Evolutionary conservation across 192 early-diverging fungal genomes (phyloP).

Genomic region (Umbelopsis sp.): DNA sequence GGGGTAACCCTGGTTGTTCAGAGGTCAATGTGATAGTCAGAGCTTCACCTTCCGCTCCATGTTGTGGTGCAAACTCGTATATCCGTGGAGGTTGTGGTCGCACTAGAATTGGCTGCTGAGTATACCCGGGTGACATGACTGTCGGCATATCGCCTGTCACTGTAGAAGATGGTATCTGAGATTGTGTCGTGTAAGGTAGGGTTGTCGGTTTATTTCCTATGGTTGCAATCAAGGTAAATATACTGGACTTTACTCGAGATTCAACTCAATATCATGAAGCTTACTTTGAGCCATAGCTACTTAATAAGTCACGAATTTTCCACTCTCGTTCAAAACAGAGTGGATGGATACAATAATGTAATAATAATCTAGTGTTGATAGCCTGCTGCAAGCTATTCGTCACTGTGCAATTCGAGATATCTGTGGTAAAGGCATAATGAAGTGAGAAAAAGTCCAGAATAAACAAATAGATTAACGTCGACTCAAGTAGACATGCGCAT

Average conservation of each 20-base stretch:
- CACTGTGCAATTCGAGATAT: neutral
- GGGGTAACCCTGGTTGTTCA: constrained; percentile 15
- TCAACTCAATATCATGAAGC: neutral
- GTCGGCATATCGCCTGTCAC: neutral
- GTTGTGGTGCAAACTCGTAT: constrained; percentile 19
- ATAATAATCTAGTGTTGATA: neutral
- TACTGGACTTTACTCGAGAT: constrained; percentile 11
- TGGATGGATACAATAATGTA: neutral
- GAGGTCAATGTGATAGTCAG: constrained; percentile 21
- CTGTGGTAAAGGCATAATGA: neutral
- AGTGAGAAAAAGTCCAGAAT: neutral
- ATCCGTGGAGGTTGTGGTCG: constrained; percentile 27
- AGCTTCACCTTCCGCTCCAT: constrained; percentile 23
- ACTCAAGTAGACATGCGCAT: neutral
- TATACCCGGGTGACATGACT: neutral
- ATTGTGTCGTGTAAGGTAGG: constrained; percentile 20
- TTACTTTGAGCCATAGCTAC: constrained; percentile 1
- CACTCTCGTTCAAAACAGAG: neutral
- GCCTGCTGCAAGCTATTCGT: neutral
- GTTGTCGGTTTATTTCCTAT: constrained; percentile 16
- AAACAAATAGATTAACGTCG: neutral
- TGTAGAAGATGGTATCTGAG: constrained; percentile 7
- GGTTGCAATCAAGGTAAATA: neutral
- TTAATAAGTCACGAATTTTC: neutral
- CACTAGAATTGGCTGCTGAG: constrained; percentile 20